Evolutionary conservation across 495 filamentous ascomycete species (phyloP), one percentile per base, ranked within the genome.

Genomic region (Xylaria telfairii): DNA sequence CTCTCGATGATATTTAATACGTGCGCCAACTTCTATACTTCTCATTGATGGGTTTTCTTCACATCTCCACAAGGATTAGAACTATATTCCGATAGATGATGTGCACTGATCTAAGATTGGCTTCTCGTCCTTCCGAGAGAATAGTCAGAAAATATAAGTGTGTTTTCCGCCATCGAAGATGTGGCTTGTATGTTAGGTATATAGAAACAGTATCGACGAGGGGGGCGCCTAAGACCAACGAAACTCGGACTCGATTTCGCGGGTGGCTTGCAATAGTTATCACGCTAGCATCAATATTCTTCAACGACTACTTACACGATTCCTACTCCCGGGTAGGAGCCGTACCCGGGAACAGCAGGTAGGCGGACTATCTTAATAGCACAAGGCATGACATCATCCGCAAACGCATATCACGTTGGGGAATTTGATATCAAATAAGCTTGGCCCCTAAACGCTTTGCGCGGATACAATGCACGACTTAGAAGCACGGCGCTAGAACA

Each of bases 401-500:
- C 39, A 46, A 6, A 5, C 13, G 28, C 21, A 37, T 5, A n/a
- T 64, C 41, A 42, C 37, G 57, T 42, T 15, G 10, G 32, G 15
- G 37, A 15, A 6, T 19, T 41, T 28, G 2, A 17, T 41, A 7
- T 30, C 59, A 42, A 26, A 42, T 8, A 9, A 41, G 59, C 7
- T 21, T 4, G 41, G 15, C 15, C 15, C 30, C 32, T 66, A 54
- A 34, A 66, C 47, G 47, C 46, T 41, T 32, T 41, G 64, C 34
- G 64, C 47, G 34, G 47, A 21, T 66, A 28, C 0, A 19, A 37
- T 51, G 10, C 30, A 15, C 17, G 37, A 44, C 28, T n/a, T 51
- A 8, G 44, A 63, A 39, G 60, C 34, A 37, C 37, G 37, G 59
- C 37, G 39, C 61, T 21, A 64, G 61, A 47, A 46, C 15, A 47